A percentile compares a stretch with the other conserved stretches of the same genome.
Conservation (phyloP, 1,284 basidiomycete genomes). For the Cerrena zonata region DNA sequence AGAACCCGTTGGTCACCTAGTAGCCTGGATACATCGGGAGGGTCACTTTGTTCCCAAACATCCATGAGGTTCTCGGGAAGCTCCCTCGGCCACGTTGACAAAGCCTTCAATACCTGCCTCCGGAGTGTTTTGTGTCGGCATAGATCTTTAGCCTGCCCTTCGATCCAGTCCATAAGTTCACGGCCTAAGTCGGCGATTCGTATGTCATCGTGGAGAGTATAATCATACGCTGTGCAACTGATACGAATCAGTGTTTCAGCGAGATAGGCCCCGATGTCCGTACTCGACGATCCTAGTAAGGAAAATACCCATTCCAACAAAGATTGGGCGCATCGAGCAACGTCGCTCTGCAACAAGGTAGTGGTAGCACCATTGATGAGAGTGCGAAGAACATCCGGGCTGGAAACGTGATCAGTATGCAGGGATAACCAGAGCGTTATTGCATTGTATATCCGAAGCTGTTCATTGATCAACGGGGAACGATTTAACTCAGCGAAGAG, state of each 20-base stretch:
- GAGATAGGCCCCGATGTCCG: conserved; percentile 43
- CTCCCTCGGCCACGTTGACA: conserved; percentile 68
- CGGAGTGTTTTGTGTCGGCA: conserved; percentile 35
- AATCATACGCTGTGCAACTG: conserved; percentile 52
- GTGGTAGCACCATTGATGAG: conserved; percentile 65
- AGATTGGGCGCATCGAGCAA: conserved; percentile 64
- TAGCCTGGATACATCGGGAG: conserved; percentile 44
- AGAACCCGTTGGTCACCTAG: conserved; percentile 51
- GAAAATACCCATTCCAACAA: conserved; percentile 74
- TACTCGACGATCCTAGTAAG: conserved; percentile 34
- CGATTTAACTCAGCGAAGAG: conserved; percentile 65
- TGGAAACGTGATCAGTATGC: conserved; percentile 48
- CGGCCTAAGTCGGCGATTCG: conserved; percentile 33
- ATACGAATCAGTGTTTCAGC: conserved; percentile 66
- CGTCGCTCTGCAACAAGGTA: conserved; percentile 64
- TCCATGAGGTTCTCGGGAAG: conserved; percentile 41
- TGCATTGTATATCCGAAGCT: conserved; percentile 70
- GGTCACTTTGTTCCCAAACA: conserved; percentile 40
- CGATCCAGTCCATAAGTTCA: conserved; percentile 59
- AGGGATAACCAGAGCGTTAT: conserved; percentile 70
- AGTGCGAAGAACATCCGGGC: conserved; percentile 56
- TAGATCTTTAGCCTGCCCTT: conserved; percentile 44
- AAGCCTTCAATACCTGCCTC: conserved; percentile 45
- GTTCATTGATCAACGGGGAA: conserved; percentile 81
- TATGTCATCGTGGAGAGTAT: conserved; percentile 30